Conservation (phyloP, 2,329 filamentous ascomycete genomes). For the Colletotrichum plurivorum region DNA sequence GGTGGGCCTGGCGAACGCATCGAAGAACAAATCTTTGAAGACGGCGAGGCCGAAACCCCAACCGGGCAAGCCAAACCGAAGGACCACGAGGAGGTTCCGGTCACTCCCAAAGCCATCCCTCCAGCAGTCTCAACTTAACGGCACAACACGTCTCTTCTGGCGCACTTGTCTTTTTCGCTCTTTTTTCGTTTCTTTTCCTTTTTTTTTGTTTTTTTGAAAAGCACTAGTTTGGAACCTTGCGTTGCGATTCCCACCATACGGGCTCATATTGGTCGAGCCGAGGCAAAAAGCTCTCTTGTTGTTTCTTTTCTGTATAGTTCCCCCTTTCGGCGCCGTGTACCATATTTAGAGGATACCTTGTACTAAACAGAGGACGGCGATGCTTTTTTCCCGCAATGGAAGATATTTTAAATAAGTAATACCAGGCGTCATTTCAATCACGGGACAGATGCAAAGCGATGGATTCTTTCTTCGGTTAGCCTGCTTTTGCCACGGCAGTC, state of each 20-base stretch:
- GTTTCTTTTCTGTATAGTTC: slow-evolving; percentile 25
- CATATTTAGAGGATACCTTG: slow-evolving; percentile 40
- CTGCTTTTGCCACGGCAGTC: not conserved
- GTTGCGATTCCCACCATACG: slow-evolving; percentile 11
- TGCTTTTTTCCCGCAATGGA: slow-evolving; percentile 4
- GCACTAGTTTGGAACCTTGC: slow-evolving; percentile 16
- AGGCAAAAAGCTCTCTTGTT: slow-evolving; percentile 31
- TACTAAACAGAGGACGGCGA: slow-evolving; percentile 36
- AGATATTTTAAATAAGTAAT: not conserved
- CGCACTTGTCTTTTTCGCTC: not conserved
- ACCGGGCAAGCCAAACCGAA: slow-evolving; percentile 9
- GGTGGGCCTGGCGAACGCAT: slow-evolving; percentile 59
- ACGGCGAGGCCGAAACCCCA: slow-evolving; percentile 38
- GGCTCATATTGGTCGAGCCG: slow-evolving; percentile 15
- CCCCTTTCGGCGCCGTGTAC: slow-evolving; percentile 32
- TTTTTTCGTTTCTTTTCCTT: too few species aligned
- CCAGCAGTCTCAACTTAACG: slow-evolving; percentile 12
- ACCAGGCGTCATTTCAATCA: not conserved
- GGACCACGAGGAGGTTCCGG: slow-evolving; percentile 3
- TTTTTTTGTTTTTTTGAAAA: not conserved
- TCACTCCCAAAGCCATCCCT: slow-evolving; percentile 25
- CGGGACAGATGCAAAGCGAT: too few species aligned
- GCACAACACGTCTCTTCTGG: not conserved
- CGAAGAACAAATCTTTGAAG: slow-evolving; percentile 59
- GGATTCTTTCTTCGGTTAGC: not conserved